A percentile compares a stretch with the other conserved stretches of the same genome.
Conservation (phyloP, 306 rosid species). For the Macrotyloma uniflorum region DNA sequence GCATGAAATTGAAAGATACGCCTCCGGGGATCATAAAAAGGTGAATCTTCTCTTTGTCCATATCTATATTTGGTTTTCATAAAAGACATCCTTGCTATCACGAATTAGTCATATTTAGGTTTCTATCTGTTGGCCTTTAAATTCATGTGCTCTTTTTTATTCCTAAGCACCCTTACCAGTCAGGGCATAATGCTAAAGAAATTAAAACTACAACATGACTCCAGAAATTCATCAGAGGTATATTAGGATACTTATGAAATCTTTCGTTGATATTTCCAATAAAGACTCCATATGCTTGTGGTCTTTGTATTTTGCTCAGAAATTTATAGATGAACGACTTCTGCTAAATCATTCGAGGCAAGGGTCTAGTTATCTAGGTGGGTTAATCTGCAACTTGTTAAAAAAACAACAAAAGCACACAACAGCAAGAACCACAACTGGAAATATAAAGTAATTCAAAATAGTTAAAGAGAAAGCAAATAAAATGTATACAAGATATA, state of each 20-base stretch:
- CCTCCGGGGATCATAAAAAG: slow-evolving; percentile 75
- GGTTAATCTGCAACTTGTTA: neutral
- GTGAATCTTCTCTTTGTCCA: slow-evolving; percentile 39
- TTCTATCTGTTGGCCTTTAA: neutral
- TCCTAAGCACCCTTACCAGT: neutral
- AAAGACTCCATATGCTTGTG: neutral
- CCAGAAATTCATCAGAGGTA: slow-evolving; percentile 16
- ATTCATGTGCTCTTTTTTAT: neutral
- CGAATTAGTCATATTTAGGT: neutral
- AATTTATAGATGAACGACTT: neutral
- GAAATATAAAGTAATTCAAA: neutral
- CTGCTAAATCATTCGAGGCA: neutral
- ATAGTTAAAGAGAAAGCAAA: neutral
- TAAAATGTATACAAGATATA: neutral
- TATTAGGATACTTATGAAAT: neutral
- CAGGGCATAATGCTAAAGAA: neutral
- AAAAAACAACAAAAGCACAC: neutral
- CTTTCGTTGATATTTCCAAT: neutral
- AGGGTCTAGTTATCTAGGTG: neutral
- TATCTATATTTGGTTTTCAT: slow-evolving; percentile 12
- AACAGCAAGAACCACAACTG: neutral
- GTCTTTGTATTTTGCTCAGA: slow-evolving; percentile 12
- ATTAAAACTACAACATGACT: neutral
- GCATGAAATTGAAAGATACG: slow-evolving; percentile 52
- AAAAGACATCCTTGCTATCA: neutral